phyloP scores from a whole-genome alignment of 75 land plant genomes.

The Pinus albicaulis region DNA sequence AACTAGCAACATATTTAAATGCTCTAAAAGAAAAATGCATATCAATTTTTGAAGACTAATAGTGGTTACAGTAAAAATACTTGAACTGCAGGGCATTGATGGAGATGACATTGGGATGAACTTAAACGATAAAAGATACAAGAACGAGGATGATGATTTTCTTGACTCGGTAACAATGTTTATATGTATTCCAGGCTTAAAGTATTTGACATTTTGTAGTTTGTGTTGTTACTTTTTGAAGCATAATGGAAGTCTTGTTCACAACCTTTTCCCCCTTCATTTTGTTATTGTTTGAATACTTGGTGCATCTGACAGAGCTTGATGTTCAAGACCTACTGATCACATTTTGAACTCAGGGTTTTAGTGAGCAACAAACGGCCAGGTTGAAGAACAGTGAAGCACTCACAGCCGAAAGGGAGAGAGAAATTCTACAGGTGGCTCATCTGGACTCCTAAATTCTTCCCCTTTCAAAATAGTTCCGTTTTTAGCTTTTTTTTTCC shows the following conservation, averaged over 20 bases:
- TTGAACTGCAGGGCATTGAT: constrained; percentile 48
- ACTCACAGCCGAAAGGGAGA: constrained; percentile 75
- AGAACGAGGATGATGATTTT: not conserved
- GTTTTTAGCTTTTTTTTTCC: not conserved
- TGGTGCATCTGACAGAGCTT: not conserved
- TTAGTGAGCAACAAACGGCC: constrained; percentile 70
- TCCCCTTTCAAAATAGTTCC: not conserved
- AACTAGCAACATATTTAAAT: not conserved
- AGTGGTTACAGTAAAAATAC: constrained; percentile 1
- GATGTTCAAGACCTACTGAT: not conserved
- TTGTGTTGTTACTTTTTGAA: not conserved
- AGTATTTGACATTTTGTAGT: not conserved
- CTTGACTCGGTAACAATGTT: not conserved
- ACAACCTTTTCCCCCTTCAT: not conserved
- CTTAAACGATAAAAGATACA: constrained; percentile 16
- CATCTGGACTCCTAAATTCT: not conserved
- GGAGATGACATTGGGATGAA: constrained; percentile 75
- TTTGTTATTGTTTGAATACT: not conserved
- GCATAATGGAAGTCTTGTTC: not conserved
- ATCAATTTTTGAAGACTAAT: not conserved
- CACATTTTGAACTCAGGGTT: constrained; percentile 42
- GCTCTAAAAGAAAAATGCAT: not conserved
- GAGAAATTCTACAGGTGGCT: constrained; percentile 70
- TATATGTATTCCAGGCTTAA: not conserved
- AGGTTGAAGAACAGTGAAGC: constrained; percentile 74